These are phyloP conservation scores for Colletotrichum siamense DNA, from an alignment of 2,329 filamentous ascomycete species.

Conservation along the genomic window DNA sequence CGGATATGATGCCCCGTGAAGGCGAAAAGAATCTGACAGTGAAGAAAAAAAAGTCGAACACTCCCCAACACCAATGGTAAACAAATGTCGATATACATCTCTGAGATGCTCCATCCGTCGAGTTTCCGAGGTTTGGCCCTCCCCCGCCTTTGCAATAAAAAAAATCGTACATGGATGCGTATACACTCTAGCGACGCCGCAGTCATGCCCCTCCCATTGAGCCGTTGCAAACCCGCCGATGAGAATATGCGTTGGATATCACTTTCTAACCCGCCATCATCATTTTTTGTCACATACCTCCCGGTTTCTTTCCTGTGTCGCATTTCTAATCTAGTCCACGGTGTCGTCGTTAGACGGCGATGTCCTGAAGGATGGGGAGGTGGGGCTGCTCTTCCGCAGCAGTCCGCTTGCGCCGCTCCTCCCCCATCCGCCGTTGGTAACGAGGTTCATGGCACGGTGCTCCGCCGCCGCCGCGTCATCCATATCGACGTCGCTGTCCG, in stretches of 20 bases:
- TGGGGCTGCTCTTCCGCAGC: conserved; percentile 39
- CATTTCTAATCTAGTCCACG: conserved; percentile 11
- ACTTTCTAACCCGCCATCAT: neutral
- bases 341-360: conserved; percentile 12
- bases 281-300: neutral
- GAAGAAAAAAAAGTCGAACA: neutral
- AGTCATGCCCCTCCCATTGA: neutral
- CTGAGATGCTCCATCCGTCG: neutral
- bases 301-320: neutral
- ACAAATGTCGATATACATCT: neutral
- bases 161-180: neutral
- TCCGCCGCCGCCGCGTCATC: conserved; percentile 45
- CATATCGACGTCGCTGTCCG: conserved; percentile 38
- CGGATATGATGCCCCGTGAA: neutral
- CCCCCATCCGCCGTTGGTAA: conserved; percentile 43
- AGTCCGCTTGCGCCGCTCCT: conserved; percentile 48
- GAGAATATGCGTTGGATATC: conserved; percentile 14
- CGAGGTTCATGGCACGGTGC: conserved; percentile 50
- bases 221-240: neutral
- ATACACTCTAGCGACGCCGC: conserved; percentile 2
- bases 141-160: neutral
- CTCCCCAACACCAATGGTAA: neutral
- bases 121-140: neutral
- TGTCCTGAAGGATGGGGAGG: conserved; percentile 7
- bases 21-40: neutral